Base-by-base conservation (phyloP, 352 stramenopile species). In the Phytopythium mirpurense region DNA sequence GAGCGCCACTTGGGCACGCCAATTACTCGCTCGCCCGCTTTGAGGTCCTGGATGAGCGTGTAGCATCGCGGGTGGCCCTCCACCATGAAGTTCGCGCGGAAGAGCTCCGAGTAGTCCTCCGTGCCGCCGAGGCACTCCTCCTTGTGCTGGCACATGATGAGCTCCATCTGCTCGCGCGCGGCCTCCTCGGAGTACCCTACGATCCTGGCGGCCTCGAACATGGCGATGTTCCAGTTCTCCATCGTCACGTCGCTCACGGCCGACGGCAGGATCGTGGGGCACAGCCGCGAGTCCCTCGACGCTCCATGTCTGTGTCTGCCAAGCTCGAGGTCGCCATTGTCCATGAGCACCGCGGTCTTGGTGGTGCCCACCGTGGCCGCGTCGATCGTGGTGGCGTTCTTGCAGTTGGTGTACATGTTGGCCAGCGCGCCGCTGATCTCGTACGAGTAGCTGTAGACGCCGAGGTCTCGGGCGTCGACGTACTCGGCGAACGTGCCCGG, bases 381-480 rank as follows among this genome's bases (percentile, higher is more conserved):
- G 12, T 18, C 40, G 35, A 76, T 65, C 0, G 57, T 74, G 54
- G 62, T 79, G 19, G 72, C 66, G 0, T 31, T 26, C 29, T 64
- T 62, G 58, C 78, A 88, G 41, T 76, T 70, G 9, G 56, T 57
- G 38, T 77, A 78, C 69, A 86, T 74, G 52, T 68, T 78, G n/a
- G 55, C 52, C 18, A 86, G 36, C 8, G 56, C 62, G 2, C 73
- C 72, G 11, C 59, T 74, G 46, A 84, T 60, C 5, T 67, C 36
- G 65, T 89, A 87, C 36, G 70, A 67, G 70, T 86, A 88, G 58
- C 67, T 87, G 63, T 87, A 78, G 18, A 63, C 47, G 3, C 68
- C 68, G 23, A 86, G 48, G 43, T 81, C 68, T 41, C 73, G 80
- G 12, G 63, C 65, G 41, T 86, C 78, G 1, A 81, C 54, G 44